Conservation (phyloP, 176 grass and related monocot species). For the Ampelocalamus luodianensis region DNA sequence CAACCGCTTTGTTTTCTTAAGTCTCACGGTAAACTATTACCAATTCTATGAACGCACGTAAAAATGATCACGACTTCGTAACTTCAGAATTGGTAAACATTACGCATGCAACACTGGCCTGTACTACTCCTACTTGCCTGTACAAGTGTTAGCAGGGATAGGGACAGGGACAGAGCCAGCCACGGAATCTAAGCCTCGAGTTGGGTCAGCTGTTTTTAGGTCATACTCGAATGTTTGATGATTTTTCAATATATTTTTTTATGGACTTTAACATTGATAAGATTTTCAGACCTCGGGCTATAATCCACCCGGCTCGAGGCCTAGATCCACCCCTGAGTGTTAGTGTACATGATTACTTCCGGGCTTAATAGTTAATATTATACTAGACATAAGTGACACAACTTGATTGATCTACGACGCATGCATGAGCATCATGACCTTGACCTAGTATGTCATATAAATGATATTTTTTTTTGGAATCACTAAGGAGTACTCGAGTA, state of each 20-base stretch:
- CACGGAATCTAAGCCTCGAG: no score
- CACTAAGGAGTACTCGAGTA: no score
- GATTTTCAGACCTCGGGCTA: no score
- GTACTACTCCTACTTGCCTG: not conserved
- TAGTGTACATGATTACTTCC: no score
- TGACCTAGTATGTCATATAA: not conserved
- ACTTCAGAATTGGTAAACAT: not conserved
- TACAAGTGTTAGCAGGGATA: not conserved
- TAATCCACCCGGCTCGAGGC: no score
- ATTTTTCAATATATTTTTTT: no score
- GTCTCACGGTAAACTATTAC: constrained; percentile 4
- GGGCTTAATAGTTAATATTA: no score
- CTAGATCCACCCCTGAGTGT: no score
- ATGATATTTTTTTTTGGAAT: not conserved
- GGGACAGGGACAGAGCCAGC: no score
- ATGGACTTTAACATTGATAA: no score
- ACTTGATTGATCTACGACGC: not conserved
- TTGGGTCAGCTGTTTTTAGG: no score
- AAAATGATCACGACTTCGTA: not conserved
- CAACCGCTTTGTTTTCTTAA: constrained; percentile 25
- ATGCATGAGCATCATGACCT: not conserved
- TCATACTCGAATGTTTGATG: no score
- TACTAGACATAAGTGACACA: not conserved
- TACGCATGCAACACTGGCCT: not conserved
- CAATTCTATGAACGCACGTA: not conserved